A percentile compares a stretch with the other conserved stretches of the same genome.
These are phyloP conservation scores for Hygrophoropsis aurantiaca DNA, from an alignment of 768 basidiomycete genomes.

Conservation along the genomic window DNA sequence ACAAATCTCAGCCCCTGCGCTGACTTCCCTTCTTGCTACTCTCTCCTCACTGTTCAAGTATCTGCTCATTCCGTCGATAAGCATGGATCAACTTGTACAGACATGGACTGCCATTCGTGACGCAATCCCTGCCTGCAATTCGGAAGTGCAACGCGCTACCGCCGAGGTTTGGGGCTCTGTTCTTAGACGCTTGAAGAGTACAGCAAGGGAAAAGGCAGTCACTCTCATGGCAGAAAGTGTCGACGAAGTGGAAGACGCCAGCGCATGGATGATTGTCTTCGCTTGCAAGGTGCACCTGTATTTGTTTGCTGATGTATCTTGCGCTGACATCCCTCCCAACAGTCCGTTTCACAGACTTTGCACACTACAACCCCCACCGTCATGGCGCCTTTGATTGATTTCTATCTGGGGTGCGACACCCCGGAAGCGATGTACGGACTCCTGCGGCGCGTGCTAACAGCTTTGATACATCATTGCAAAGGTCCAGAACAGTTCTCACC, in stretches of 20 bases:
- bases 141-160: slow-evolving; percentile 73
- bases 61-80: slow-evolving; percentile 65
- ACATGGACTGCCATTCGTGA: slow-evolving; percentile 59
- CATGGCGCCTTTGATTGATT: slow-evolving; percentile 54
- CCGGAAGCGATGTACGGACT: slow-evolving; percentile 50
- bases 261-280: slow-evolving; percentile 72
- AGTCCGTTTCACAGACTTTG: slow-evolving; percentile 83
- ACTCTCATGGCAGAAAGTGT: slow-evolving; percentile 51
- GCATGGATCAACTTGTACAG: slow-evolving; percentile 48
- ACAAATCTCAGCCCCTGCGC: slow-evolving; percentile 55
- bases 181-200: slow-evolving; percentile 67
- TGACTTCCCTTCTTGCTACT: slow-evolving; percentile 66
- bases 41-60: slow-evolving; percentile 71
- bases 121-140: slow-evolving; percentile 56
- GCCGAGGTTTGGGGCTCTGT: slow-evolving; percentile 88
- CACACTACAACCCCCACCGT: slow-evolving; percentile 74
- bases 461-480: slow-evolving; percentile 82
- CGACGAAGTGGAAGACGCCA: slow-evolving; percentile 56
- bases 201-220: slow-evolving; percentile 56
- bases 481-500: slow-evolving; percentile 61
- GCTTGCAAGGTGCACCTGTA: slow-evolving; percentile 67
- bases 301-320: not conserved
- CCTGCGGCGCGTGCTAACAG: slow-evolving; percentile 72
- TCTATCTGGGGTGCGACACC: slow-evolving; percentile 45
- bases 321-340: not conserved